Conservation (phyloP, 495 filamentous ascomycete species). For the Aspergillus mulundensis region DNA sequence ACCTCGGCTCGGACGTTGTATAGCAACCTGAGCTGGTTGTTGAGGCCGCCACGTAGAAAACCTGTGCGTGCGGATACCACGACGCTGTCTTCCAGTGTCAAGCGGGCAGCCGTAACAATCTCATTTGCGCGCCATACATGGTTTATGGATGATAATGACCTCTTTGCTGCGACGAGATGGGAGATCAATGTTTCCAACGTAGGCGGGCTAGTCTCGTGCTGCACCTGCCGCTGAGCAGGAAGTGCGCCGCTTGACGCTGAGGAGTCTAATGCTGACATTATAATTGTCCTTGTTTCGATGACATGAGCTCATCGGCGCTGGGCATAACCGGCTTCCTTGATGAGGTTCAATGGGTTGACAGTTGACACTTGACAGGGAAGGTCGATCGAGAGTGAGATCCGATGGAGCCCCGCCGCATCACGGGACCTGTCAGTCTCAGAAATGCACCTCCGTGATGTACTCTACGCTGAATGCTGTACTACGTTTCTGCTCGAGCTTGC, state of each 20-base stretch:
- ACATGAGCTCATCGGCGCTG: background rate
- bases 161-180: constrained; percentile 84
- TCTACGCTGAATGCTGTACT: background rate
- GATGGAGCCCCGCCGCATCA: background rate
- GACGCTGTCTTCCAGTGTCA: constrained; percentile 74
- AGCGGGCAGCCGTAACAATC: constrained; percentile 71
- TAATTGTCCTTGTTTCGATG: background rate
- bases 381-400: background rate
- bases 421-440: background rate
- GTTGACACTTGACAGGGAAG: background rate
- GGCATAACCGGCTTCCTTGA: background rate
- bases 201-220: constrained; percentile 24
- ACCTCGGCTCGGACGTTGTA: constrained; percentile 62
- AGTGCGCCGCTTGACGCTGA: constrained; percentile 18
- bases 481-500: too few relatives aligned
- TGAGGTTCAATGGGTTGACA: constrained; percentile 1
- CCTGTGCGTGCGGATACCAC: constrained; percentile 70
- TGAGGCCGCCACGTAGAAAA: constrained; percentile 69
- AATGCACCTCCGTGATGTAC: background rate
- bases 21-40: constrained; percentile 67
- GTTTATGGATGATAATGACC: constrained; percentile 79
- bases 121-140: constrained; percentile 86
- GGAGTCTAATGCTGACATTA: constrained; percentile 35
- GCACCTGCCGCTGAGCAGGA: constrained; percentile 10
- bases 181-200: constrained; percentile 69